Conservation (phyloP, 306 rosid species). For the Oemleria cerasiformis region DNA sequence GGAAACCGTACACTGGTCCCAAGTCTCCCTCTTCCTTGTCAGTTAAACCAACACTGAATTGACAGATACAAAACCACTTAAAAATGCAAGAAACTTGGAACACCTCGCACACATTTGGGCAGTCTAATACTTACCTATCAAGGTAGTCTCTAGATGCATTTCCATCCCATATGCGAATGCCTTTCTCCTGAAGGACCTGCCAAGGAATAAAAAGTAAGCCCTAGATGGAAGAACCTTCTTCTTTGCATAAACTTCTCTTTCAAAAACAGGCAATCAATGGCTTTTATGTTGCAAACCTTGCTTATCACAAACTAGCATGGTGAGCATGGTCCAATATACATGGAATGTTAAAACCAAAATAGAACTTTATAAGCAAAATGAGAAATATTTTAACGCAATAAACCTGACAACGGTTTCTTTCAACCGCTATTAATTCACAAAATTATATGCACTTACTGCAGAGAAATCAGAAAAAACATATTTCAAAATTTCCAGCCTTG, state of each 20-base stretch:
- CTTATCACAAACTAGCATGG: not conserved
- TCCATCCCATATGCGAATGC: conserved; percentile 91
- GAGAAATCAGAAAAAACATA: not conserved
- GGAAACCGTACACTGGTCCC: conserved; percentile 96
- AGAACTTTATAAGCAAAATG: not conserved
- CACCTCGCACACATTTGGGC: conserved; percentile 10
- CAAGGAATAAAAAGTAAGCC: conserved; percentile 23
- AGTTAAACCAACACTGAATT: conserved; percentile 71
- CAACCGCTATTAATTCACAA: not conserved
- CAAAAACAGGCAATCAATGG: not conserved
- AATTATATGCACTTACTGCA: not conserved
- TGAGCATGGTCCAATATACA: not conserved
- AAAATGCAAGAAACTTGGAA: conserved; percentile 18
- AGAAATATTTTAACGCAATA: not conserved
- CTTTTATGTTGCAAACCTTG: not conserved
- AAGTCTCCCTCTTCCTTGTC: conserved; percentile 93
- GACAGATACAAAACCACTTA: conserved; percentile 23
- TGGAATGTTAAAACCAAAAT: not conserved
- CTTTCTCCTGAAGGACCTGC: conserved; percentile 90
- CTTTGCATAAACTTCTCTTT: not conserved
- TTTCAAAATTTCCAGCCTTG: not conserved
- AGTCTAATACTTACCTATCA: conserved; percentile 65
- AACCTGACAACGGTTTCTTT: not conserved
- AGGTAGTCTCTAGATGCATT: conserved; percentile 95
- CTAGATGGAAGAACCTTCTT: not conserved